phyloP scores from a whole-genome alignment of 345 rosid species.

The Eucalyptus sp. region DNA sequence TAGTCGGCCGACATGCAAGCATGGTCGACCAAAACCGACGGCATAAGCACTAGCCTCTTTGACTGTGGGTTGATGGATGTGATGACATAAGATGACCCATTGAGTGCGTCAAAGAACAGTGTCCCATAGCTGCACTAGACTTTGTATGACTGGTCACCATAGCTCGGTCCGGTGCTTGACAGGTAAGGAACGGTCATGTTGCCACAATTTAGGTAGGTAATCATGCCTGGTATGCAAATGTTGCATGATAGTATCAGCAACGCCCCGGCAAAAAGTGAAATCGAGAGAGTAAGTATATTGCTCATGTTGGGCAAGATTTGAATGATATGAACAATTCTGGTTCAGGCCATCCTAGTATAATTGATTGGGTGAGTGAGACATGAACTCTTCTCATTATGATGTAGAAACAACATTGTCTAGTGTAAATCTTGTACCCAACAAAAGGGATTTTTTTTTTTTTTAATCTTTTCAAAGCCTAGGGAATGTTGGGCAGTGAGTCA shows the following conservation, averaged over 20 bases:
- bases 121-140: slow-evolving; percentile 1
- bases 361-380: neutral
- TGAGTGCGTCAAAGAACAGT: neutral
- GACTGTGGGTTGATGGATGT: slow-evolving; percentile 26
- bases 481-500: neutral
- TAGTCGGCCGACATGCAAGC: slow-evolving; percentile 32
- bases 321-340: neutral
- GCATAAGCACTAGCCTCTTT: slow-evolving; percentile 22
- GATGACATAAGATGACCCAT: slow-evolving; percentile 29
- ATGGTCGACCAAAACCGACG: slow-evolving; percentile 5
- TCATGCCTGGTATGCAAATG: neutral
- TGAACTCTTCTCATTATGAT: neutral
- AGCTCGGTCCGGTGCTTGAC: slow-evolving; percentile 1
- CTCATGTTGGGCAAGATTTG: neutral
- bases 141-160: slow-evolving; percentile 14
- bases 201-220: slow-evolving; percentile 7
- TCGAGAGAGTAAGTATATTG: neutral
- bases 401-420: neutral
- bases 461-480: neutral
- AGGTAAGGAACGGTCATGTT: slow-evolving; percentile 8
- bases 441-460: neutral
- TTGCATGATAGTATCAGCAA: neutral
- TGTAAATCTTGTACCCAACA: neutral
- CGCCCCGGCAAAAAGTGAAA: neutral
- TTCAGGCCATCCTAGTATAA: neutral